A percentile compares a stretch with the other conserved stretches of the same genome.
Evolutionary conservation across 352 stramenopile genomes (phyloP).

Genomic region (Pythium grandisporangium): DNA sequence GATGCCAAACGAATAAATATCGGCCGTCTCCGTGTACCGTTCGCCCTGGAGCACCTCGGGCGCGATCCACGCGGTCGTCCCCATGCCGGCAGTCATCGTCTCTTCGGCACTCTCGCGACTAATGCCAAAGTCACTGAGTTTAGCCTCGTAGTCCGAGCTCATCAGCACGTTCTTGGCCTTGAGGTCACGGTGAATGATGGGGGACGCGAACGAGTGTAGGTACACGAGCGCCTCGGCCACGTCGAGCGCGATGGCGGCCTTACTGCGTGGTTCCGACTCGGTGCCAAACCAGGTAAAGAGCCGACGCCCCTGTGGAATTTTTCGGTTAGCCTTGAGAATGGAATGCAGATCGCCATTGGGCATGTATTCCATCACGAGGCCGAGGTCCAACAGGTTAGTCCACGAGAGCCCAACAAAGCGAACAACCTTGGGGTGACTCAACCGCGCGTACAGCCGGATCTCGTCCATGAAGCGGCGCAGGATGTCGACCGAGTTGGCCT

Average conservation of each 20-base stretch:
- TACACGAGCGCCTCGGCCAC: slow-evolving; percentile 29
- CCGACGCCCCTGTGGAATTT: slow-evolving; percentile 2
- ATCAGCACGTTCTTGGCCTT: slow-evolving; percentile 53
- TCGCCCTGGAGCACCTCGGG: slow-evolving; percentile 40
- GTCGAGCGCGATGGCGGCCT: slow-evolving; percentile 22
- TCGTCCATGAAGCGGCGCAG: slow-evolving; percentile 40
- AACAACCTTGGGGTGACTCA: slow-evolving; percentile 42
- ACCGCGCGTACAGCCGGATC: slow-evolving; percentile 33
- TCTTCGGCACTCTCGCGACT: slow-evolving; percentile 21
- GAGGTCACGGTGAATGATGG: slow-evolving; percentile 46
- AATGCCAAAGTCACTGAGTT: slow-evolving; percentile 19
- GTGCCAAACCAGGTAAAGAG: not conserved
- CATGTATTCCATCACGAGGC: slow-evolving; percentile 43
- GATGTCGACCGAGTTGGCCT: slow-evolving; percentile 22
- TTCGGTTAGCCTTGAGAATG: slow-evolving; percentile 11
- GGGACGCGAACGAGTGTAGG: slow-evolving; percentile 25
- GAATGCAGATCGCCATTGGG: slow-evolving; percentile 24
- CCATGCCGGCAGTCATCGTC: slow-evolving; percentile 35
- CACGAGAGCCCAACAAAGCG: slow-evolving; percentile 33
- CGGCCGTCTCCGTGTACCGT: slow-evolving; percentile 30
- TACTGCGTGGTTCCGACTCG: slow-evolving; percentile 14
- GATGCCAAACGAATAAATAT: slow-evolving; percentile 54
- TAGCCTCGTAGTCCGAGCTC: slow-evolving; percentile 15
- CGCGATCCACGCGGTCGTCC: slow-evolving; percentile 44
- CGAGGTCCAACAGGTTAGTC: slow-evolving; percentile 32